Evolutionary conservation across 2,329 filamentous ascomycete species (phyloP), one percentile per base, ranked within the genome.

Genomic region (Falciphora oryzae): DNA sequence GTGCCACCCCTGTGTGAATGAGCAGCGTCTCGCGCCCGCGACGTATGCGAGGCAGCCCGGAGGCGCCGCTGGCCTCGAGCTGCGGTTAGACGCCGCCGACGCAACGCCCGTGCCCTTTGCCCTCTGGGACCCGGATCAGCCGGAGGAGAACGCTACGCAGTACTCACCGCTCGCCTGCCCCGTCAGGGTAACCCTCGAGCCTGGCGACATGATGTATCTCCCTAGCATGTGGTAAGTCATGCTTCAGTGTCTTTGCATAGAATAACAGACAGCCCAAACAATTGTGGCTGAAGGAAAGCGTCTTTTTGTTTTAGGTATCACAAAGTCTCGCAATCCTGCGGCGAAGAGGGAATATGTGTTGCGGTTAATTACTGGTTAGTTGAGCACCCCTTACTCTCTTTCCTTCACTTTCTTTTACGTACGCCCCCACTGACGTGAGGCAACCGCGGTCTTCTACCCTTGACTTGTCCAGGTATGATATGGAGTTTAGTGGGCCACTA

Each of bases 171-270:
- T 88, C 14, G 85, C 85, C 0, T 76, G 77, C 61, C 88, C 89
- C 8, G 70, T 92, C 67, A 79, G 83, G n/a, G 86, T 93, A 1
- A 90, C 87, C 0, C 75, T 95, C 3, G 75, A 88, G 1, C 83
- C 87, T 13, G 91, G 91, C 0, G 91, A 95, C 72, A 91, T 95
- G 87, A 75, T 95, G 22, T 95, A 95, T 75, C 78, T 95, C 35
- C 91, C 91, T 8, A 87, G 89, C 7, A 84, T 93, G 81, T 95
- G 91, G 91, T 90, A 67, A 73, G 81, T 73, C 31, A 7, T 11
- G 32, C 16, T 18, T 53, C 10, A 6, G 6, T 53, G 6, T n/a
- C 7, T 53, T n/a, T 53, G n/a, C n/a, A 25, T n/a, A 53, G 18
- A 50, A 50, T 7, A 32, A 31, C 28, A 56, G 25, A n/a, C 11